phyloP scores from a whole-genome alignment of 257 asterid species.

The Lycium ferocissimum region DNA sequence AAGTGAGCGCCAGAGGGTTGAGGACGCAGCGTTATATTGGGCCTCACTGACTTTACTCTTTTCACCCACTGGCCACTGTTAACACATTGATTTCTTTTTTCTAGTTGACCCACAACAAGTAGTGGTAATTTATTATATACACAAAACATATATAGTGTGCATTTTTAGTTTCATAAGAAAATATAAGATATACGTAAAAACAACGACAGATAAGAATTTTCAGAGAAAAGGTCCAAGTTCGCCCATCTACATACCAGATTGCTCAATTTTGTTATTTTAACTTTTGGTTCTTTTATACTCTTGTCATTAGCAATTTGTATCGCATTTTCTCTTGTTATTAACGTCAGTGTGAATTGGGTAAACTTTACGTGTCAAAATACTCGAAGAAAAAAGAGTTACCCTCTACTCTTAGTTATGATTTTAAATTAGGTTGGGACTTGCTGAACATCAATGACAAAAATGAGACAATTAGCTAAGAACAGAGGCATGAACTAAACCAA shows the following conservation, averaged over 20 bases:
- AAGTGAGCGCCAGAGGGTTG: conserved; percentile 52
- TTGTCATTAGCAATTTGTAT: neutral
- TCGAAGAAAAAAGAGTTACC: neutral
- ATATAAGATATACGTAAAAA: neutral
- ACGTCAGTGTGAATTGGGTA: neutral
- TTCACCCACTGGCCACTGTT: conserved; percentile 28
- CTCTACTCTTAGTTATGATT: too few relatives aligned
- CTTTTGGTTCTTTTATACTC: neutral
- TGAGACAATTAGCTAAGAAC: neutral
- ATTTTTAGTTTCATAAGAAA: neutral
- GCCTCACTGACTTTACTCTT: conserved; percentile 11
- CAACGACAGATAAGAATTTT: neutral
- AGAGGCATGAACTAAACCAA: neutral
- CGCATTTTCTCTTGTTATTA: neutral
- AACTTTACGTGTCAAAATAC: neutral
- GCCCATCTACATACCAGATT: neutral
- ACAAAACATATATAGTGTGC: neutral
- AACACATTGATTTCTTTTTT: neutral
- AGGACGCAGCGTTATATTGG: conserved; percentile 35
- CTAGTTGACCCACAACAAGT: neutral
- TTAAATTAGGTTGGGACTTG: too few relatives aligned
- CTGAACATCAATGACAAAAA: too few relatives aligned
- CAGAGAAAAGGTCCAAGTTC: neutral
- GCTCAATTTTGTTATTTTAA: neutral
- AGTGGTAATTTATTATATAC: neutral